Base-by-base conservation (phyloP, 768 basidiomycete genomes). In the Serpula lacrymans region DNA sequence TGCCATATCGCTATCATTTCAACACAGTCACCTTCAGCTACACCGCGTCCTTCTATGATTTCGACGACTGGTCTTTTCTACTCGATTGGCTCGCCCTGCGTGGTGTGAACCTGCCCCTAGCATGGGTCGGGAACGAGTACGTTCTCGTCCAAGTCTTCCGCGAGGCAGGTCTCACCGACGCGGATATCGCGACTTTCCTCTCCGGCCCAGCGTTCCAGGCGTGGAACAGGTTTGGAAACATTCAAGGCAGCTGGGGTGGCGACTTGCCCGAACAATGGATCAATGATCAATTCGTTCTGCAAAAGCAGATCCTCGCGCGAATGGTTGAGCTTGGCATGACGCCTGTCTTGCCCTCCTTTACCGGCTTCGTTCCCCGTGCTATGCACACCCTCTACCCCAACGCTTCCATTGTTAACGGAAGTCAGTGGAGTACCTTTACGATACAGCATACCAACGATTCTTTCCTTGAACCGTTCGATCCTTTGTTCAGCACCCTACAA, bases 211-310 rank as follows among this genome's bases (percentile, higher is more conserved):
- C 69, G 2, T 70, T 70, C 50, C 60, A 59, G 27, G 59, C 68
- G 0, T 70, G 68, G 67, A 68, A 69, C 45, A 58, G 69, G 12
- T 70, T 70, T 35, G 69, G 69, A 3, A 70, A 70, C 37, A 62
- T 69, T 23, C 69, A 69, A 43, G 60, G 63, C 8, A 62, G 62
- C 46, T 71, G 68, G 67, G 57, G 54, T 6, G 62, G 66, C 0
- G 46, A 47, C 9, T 53, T 69, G 5, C 64, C 69, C 1, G 54
- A 46, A 31, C 55, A 64, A 28, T 70, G 69, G 68, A 45, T 68
- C 34, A 39, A 54, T 13, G 63, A 69, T 34, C 69, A 70, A 42
- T 64, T 59, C 24, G 42, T 51, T 2, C 56, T 70, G 5, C 64
- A 67, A 44, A 62, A 64, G 41, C 55, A 55, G 39, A 54, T 69